Percentiles rank a stretch among this genome's conserved stretches.
phyloP scores from a whole-genome alignment of 768 basidiomycete genomes.

The Hemileccinum rubropunctum region DNA sequence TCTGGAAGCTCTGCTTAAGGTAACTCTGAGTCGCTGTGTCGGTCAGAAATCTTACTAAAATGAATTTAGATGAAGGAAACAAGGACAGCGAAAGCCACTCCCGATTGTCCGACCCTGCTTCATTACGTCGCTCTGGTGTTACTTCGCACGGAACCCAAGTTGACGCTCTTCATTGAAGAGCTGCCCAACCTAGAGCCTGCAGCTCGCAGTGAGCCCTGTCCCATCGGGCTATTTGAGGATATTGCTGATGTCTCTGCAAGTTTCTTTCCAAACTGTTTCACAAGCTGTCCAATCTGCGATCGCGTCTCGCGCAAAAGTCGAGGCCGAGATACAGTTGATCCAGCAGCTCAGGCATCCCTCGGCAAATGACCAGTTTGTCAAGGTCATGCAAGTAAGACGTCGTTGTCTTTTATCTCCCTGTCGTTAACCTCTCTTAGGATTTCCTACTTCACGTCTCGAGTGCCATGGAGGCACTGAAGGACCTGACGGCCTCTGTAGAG shows the following conservation, averaged over 20 bases:
- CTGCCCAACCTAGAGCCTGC: conserved; percentile 80
- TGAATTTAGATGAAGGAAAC: conserved; percentile 74
- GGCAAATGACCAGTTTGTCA: conserved; percentile 58
- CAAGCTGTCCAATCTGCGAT: conserved; percentile 59
- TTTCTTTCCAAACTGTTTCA: conserved; percentile 66
- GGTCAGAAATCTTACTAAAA: not conserved
- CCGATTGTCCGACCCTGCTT: conserved; percentile 82
- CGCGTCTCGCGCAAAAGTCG: conserved; percentile 54
- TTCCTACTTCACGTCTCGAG: conserved; percentile 38
- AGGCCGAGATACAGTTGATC: conserved; percentile 50
- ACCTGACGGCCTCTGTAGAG: conserved; percentile 56
- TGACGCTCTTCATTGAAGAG: conserved; percentile 76
- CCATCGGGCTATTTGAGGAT: no score
- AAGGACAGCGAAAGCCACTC: conserved; percentile 63
- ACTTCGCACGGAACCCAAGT: conserved; percentile 58
- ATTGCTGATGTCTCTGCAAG: conserved; percentile 35
- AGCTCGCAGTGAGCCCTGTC: conserved; percentile 54
- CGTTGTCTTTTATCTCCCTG: not conserved
- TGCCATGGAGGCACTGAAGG: conserved; percentile 62
- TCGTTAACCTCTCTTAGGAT: conserved; percentile 18
- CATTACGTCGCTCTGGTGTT: conserved; percentile 85
- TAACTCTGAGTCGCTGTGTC: conserved; percentile 25
- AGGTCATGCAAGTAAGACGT: conserved; percentile 62
- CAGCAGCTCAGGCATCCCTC: conserved; percentile 31
- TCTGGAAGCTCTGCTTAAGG: conserved; percentile 79